Conservation (phyloP, 805 yeast genomes). For the Saccharomycopsis fodiens region DNA sequence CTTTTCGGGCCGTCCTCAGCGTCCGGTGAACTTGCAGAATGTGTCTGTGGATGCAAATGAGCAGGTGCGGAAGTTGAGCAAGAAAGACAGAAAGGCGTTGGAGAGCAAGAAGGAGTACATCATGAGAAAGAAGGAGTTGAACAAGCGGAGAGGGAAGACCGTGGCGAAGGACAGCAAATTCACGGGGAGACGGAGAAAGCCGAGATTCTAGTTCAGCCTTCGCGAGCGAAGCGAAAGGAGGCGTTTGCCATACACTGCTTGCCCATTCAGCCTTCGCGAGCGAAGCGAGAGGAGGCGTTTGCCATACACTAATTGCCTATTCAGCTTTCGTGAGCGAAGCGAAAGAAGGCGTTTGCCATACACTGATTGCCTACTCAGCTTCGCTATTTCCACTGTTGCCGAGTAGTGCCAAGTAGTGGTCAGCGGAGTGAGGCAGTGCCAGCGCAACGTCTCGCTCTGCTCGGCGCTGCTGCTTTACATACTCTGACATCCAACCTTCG, state of each 20-base stretch:
- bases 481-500: too few species aligned
- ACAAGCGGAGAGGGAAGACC: slow-evolving; percentile 81
- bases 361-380: too few species aligned
- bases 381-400: too few species aligned
- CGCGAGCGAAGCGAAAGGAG: neutral
- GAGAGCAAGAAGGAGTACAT: slow-evolving; percentile 80
- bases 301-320: too few species aligned
- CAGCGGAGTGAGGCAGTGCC: too few species aligned
- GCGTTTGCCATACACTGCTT: too few species aligned
- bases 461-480: too few species aligned
- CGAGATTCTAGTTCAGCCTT: slow-evolving; percentile 42
- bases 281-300: neutral
- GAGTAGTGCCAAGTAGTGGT: neutral
- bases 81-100: slow-evolving; percentile 36
- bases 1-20: slow-evolving; percentile 76
- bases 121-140: slow-evolving; percentile 83
- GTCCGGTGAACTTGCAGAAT: slow-evolving; percentile 68
- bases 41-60: slow-evolving; percentile 70
- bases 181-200: slow-evolving; percentile 78
- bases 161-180: slow-evolving; percentile 89
- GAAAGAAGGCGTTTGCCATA: too few species aligned
- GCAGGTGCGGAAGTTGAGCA: slow-evolving; percentile 34
- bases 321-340: too few species aligned
- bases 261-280: neutral
- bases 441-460: too few species aligned